Base-by-base conservation (phyloP, 169 alveolate genomes). In the Plasmodium berghei region DNA sequence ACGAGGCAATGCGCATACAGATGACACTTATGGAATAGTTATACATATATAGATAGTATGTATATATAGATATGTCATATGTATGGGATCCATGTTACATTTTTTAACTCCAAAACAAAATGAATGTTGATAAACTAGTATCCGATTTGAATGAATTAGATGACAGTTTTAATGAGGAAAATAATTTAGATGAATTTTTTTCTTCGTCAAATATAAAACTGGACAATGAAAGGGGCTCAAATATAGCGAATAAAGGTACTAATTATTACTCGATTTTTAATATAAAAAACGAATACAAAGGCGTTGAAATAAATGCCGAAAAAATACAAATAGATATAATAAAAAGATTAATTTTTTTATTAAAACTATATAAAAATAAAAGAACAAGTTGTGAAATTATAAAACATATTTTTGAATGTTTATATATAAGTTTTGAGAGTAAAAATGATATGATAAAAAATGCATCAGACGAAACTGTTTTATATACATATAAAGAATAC, bases 221-320 rank as follows among this genome's bases (percentile, higher is more conserved):
- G 24, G 22, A 45, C 5, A 20, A 24, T 24, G 49, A 46, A 20
- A 58, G 20, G 10, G 28, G 18, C 40, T 12, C 16, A 52, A 73
- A 48, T 20, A 8, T 58, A 34, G 14, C 34, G 40, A 18, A 83
- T 42, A 71, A 67, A 54, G 61, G 22, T 34, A 34, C 42, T 5
- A 59, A 56, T n/a, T 72, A 83, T 52, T 67, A 46, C 26, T 55
- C 90, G 14, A 83, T 67, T 83, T 83, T 83, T 69, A 83, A 83
- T 52, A 83, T 63, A 48, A 83, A 62, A 59, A 83, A 83, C 49
- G 90, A 83, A 45, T 83, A 67, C 12, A 67, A 61, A 58, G 67
- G 28, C n/a, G 40, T 52, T 10, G 72, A 66, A 56, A 83, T 83
- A 20, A 18, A 56, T 10, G 83, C 56, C 14, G 90, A 83, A 42